Base-by-base conservation (phyloP, 257 asterid species). In the Mitragyna speciosa region DNA sequence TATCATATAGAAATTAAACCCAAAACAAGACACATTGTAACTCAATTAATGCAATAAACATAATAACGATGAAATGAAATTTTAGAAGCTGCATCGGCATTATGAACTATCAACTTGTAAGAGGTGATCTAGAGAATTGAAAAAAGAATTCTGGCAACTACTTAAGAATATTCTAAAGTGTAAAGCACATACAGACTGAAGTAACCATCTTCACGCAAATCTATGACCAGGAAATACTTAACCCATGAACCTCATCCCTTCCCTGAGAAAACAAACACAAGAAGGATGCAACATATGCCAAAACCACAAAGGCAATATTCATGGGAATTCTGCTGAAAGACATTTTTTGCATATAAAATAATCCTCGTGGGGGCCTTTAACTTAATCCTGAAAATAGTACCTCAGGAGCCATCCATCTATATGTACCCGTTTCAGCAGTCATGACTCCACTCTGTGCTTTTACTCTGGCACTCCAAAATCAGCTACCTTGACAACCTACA, bases 381-480 rank as follows among this genome's bases (percentile, higher is more conserved):
- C 52, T 78, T 39, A 72, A 79, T 82, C 14, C 15, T 80, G 52
- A 70, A 79, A 72, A 76, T 63, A 70, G 73, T 86, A 96, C 99
- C 99, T 96, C 99, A 72, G 99, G 99, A 68, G 99, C 98, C 99
- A 96, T 96, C 99, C 99, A 96, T 81, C 99, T 86, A 72, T 96
- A 96, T 0, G 99, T 96, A 84, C 99, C 99, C 26, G 99, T 96
- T 88, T 96, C 99, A 78, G 99, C 97, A 14, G 99, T 96, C 99
- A 96, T 96, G 67, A 96, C 98, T 75, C 99, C 99, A 33, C 95
- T 88, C 83, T 94, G 97, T 67, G 98, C 90, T 87, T 89, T 94
- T 84, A 96, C 99, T 89, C 99, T 87, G 72, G 99, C 99, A 96
- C 99, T 16, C 99, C 99, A 85, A 96, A 96, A 88, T 96, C 99